phyloP scores from a whole-genome alignment of 768 basidiomycete species.

The Suillus spraguei region DNA sequence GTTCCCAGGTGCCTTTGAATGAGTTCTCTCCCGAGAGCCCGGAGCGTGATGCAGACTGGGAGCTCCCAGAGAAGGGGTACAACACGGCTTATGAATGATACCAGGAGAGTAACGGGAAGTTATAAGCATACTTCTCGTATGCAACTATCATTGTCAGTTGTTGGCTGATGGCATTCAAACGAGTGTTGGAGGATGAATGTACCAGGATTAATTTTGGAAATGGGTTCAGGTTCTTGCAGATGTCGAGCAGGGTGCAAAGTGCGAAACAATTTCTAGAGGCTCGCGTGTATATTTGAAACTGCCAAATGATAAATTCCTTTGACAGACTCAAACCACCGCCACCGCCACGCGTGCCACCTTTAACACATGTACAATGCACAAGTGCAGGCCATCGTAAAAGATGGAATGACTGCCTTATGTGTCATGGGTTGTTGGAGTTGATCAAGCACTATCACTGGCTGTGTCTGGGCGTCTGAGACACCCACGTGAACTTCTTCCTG shows the following conservation, averaged over 20 bases:
- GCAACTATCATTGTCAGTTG: conserved; percentile 8
- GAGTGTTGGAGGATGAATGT: conserved; percentile 31
- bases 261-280: not conserved
- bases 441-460: not conserved
- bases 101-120: conserved; percentile 20
- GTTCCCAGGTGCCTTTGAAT: conserved; percentile 40
- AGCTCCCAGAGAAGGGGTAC: conserved; percentile 16
- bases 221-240: conserved; percentile 28
- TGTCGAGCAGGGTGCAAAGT: conserved; percentile 27
- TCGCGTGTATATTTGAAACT: not conserved
- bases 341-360: not conserved
- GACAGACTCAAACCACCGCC: not conserved
- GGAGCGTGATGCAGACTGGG: conserved; percentile 33
- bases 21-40: conserved; percentile 41
- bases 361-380: not conserved
- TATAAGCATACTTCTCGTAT: conserved; percentile 11
- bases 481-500: not conserved
- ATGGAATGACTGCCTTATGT: not conserved
- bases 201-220: conserved; percentile 23
- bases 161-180: conserved; percentile 14
- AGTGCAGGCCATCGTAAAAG: not conserved
- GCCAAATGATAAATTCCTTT: not conserved
- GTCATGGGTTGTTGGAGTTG: not conserved
- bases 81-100: conserved; percentile 22
- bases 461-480: not conserved